phyloP scores from a whole-genome alignment of 148 eudicot species.

The Heliosperma pusillum region DNA sequence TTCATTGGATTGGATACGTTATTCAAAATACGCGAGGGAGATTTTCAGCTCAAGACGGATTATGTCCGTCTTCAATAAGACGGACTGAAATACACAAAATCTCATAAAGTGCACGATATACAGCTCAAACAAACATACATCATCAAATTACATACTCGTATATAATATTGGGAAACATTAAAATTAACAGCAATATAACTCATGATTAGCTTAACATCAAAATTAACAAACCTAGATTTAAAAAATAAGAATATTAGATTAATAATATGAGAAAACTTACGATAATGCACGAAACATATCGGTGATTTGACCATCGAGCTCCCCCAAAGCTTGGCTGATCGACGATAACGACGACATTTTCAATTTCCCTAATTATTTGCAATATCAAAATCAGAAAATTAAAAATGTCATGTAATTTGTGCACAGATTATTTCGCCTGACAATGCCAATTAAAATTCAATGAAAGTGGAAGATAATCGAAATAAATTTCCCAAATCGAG shows the following conservation, averaged over 20 bases:
- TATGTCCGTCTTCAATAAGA: no score
- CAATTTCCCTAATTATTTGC: background rate
- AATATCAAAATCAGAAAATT: slow-evolving; percentile 7
- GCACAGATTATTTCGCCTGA: background rate
- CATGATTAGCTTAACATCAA: background rate
- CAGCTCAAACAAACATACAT: slow-evolving; percentile 8
- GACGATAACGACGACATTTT: slow-evolving; percentile 57
- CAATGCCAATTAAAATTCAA: slow-evolving; percentile 14
- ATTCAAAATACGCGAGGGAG: background rate
- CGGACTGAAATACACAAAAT: no score
- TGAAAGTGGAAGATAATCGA: background rate
- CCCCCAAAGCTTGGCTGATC: slow-evolving; percentile 87
- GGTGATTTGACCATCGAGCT: slow-evolving; percentile 80
- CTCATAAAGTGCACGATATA: background rate
- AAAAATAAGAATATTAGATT: background rate
- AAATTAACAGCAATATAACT: background rate
- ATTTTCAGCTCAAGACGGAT: no score
- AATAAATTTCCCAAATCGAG: background rate
- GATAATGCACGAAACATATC: slow-evolving; percentile 88
- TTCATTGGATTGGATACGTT: no score
- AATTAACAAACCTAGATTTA: background rate
- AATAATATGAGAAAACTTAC: slow-evolving; percentile 39
- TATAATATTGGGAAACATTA: background rate
- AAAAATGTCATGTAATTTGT: background rate
- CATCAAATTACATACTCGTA: background rate